Evolutionary conservation across 225 moss, liverwort and hornwort genomes (phyloP).

Genomic region (Rhytidiadelphus loreus): DNA sequence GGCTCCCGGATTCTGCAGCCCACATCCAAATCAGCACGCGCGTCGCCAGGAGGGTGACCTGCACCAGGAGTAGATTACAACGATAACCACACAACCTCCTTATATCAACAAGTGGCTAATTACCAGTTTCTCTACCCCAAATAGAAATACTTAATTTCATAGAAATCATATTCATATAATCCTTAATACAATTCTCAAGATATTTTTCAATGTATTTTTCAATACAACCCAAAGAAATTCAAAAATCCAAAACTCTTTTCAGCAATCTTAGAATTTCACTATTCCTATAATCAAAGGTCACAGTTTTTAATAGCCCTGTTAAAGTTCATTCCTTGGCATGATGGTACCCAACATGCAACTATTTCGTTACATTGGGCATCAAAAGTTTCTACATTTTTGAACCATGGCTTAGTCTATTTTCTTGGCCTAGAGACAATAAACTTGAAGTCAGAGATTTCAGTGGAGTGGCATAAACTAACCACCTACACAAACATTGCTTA

Average conservation of each 20-base stretch:
- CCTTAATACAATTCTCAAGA: neutral
- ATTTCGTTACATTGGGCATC: neutral
- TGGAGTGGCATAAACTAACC: neutral
- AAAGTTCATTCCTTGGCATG: neutral
- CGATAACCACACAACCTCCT: neutral
- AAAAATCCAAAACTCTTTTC: neutral
- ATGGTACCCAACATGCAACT: too few species aligned
- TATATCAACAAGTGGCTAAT: neutral
- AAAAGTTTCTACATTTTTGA: neutral
- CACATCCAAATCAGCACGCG: constrained; percentile 22
- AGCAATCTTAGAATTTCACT: neutral
- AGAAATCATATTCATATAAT: neutral
- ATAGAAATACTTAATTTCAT: neutral
- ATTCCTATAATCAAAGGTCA: too few species aligned
- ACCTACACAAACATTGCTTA: neutral
- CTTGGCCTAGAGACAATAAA: too few species aligned
- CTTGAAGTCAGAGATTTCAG: neutral
- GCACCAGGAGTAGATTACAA: neutral
- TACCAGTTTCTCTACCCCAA: neutral
- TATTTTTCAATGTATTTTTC: neutral
- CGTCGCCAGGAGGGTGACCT: neutral
- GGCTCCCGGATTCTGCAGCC: constrained; percentile 59
- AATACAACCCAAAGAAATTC: neutral
- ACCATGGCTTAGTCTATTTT: neutral
- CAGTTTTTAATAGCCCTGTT: neutral